Base-by-base conservation (phyloP, 139 green algal genomes). In the Chlorella vulgaris region DNA sequence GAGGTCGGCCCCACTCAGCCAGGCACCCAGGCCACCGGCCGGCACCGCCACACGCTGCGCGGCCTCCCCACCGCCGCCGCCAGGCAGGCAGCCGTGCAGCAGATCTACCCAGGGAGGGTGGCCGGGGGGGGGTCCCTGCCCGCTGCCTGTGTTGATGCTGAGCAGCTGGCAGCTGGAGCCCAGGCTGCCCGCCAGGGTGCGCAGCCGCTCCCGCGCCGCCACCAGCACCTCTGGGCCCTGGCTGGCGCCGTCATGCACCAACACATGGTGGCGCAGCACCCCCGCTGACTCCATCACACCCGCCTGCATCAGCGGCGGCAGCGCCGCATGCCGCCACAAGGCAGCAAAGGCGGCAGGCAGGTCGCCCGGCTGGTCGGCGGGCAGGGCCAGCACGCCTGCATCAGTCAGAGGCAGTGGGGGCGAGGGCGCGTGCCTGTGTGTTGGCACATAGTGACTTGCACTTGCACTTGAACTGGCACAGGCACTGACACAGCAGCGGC, bases 191-290 rank as follows among this genome's bases (percentile, higher is more conserved):
- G 82, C 74, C 63, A 93, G 53, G 43, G 81, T 42, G 0, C 35
- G 61, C 79, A 93, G 74, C 70, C 81, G 86, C 69, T 87, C 73
- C 74, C 86, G 74, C 3, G 88, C 84, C 50, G 86, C 39, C 15
- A 73, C 69, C 36, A 82, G 69, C 60, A 69, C 74, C 8, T 58
- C 58, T 33, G 68, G 51, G 8, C 62, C 55, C 29, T 70, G 70
- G 18, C 33, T 81, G 76, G 78, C 47, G 2, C 78, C 87, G 60
- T 95, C 92, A 62, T 96, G 92, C 43, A 96, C 65, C 36, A 96
- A 80, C 68, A 95, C 83, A 69, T 90, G 91, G 69, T 94, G 87
- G 76, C 86, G 88, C 70, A 87, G 63, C 21, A 93, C 76, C 22
- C 80, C 63, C 7, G 81, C 80, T n/a, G 87, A 66, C n/a, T 93